A percentile compares a stretch with the other conserved stretches of the same genome.
Conservation (phyloP, 495 filamentous ascomycete species). For the Penicillium psychrofluorescens region DNA sequence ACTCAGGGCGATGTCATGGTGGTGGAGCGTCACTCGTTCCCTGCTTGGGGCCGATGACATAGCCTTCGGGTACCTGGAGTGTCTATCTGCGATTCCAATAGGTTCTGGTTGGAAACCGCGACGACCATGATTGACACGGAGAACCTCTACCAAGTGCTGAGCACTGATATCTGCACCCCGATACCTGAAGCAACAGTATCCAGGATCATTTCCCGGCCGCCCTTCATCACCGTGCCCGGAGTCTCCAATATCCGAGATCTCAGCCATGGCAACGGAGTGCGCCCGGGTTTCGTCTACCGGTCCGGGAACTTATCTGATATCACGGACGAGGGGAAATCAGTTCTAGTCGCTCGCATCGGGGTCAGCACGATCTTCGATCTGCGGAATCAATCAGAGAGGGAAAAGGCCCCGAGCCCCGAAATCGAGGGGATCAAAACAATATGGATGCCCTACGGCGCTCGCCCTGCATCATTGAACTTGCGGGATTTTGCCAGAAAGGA, state of each 20-base stretch:
- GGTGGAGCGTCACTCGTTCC: too few species aligned
- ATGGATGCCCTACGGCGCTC: conserved; percentile 32
- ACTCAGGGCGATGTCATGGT: too few species aligned
- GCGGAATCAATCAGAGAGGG: conserved; percentile 48
- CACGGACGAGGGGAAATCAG: conserved; percentile 40
- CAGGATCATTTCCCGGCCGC: conserved; percentile 29
- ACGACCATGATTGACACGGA: conserved; percentile 13
- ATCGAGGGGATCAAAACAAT: conserved; percentile 38
- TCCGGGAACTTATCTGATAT: conserved; percentile 41
- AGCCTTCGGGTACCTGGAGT: not conserved
- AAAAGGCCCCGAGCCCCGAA: conserved; percentile 26
- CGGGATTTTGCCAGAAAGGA: conserved; percentile 55
- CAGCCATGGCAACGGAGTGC: conserved; percentile 37
- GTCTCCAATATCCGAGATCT: conserved; percentile 48
- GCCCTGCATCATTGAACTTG: conserved; percentile 23
- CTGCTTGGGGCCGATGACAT: not conserved
- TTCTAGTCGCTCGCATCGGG: conserved; percentile 39
- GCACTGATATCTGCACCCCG: conserved; percentile 19
- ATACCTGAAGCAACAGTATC: conserved; percentile 20
- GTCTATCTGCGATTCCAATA: too few species aligned
- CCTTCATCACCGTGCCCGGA: conserved; percentile 47
- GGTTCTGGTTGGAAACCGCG: not conserved
- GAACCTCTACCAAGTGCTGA: conserved; percentile 14
- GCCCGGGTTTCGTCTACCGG: conserved; percentile 42
- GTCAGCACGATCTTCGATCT: conserved; percentile 61